phyloP scores from a whole-genome alignment of 805 yeast genomes.

The Maudiozyma barnettii region DNA sequence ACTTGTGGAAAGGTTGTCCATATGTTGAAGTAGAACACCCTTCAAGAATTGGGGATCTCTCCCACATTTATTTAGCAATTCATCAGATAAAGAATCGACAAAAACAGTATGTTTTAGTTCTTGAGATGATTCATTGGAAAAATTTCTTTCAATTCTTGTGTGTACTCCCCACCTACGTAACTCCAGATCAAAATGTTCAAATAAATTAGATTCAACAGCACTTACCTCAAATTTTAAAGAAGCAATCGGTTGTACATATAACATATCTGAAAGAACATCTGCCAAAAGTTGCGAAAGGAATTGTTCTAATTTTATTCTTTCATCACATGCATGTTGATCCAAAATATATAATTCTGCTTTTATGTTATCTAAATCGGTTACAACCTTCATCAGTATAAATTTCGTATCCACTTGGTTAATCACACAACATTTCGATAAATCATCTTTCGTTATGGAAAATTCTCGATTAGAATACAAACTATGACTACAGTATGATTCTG shows the following conservation, averaged over 20 bases:
- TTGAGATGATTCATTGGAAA: constrained; percentile 6
- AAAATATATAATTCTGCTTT: constrained; percentile 32
- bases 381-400: constrained; percentile 43
- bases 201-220: constrained; percentile 27
- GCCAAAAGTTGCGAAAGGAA: constrained; percentile 33
- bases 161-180: constrained; percentile 39
- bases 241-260: constrained; percentile 6
- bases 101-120: background rate
- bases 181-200: constrained; percentile 22
- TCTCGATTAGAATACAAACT: background rate
- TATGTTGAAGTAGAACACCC: constrained; percentile 35
- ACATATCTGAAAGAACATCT: constrained; percentile 18
- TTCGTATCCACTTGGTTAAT: constrained; percentile 55
- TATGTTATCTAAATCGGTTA: background rate
- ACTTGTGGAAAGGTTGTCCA: constrained; percentile 33
- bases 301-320: constrained; percentile 53
- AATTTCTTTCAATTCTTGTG: background rate
- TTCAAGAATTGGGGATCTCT: constrained; percentile 27
- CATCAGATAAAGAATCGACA: constrained; percentile 30
- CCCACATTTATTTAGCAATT: constrained; percentile 30
- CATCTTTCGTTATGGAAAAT: constrained; percentile 7
- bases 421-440: constrained; percentile 25
- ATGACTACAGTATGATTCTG: background rate
- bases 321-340: constrained; percentile 87
- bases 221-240: constrained; percentile 14